Conservation (phyloP, 257 asterid genomes). For the Primulina tabacum region DNA sequence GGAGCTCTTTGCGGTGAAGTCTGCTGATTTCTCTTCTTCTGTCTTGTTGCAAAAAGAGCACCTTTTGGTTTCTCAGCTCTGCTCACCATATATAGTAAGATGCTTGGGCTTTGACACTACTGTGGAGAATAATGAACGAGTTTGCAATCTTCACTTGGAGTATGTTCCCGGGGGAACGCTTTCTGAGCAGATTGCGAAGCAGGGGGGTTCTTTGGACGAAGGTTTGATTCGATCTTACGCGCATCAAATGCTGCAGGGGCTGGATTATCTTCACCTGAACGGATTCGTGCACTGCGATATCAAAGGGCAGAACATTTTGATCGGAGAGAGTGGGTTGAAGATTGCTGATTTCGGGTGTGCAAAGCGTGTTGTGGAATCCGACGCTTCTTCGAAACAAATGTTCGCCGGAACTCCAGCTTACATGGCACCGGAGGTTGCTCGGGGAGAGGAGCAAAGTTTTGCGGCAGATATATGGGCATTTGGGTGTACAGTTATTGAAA, state of each 20-base stretch:
- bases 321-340: constrained; percentile 48
- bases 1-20: constrained; percentile 67
- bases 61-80: constrained; percentile 47
- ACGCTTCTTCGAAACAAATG: background rate
- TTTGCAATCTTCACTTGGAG: constrained; percentile 67
- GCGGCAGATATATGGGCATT: constrained; percentile 82
- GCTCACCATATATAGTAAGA: constrained; percentile 53
- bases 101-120: constrained; percentile 57
- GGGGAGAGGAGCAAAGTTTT: constrained; percentile 75
- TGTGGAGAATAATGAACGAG: constrained; percentile 10
- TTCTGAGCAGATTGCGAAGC: constrained; percentile 48
- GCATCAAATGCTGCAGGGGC: constrained; percentile 46
- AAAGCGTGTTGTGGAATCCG: constrained; percentile 19
- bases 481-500: constrained; percentile 72
- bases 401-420: constrained; percentile 81
- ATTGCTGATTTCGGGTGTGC: constrained; percentile 89
- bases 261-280: constrained; percentile 50
- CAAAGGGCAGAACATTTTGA: constrained; percentile 59
- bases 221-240: constrained; percentile 35
- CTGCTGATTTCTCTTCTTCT: constrained; percentile 46
- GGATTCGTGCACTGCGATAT: constrained; percentile 79
- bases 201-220: constrained; percentile 50
- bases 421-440: constrained; percentile 91
- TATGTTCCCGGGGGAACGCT: constrained; percentile 76
- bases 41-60: constrained; percentile 49